These are phyloP conservation scores for Rhododendron molle DNA, from an alignment of 148 eudicot genomes.

Conservation along the genomic window DNA sequence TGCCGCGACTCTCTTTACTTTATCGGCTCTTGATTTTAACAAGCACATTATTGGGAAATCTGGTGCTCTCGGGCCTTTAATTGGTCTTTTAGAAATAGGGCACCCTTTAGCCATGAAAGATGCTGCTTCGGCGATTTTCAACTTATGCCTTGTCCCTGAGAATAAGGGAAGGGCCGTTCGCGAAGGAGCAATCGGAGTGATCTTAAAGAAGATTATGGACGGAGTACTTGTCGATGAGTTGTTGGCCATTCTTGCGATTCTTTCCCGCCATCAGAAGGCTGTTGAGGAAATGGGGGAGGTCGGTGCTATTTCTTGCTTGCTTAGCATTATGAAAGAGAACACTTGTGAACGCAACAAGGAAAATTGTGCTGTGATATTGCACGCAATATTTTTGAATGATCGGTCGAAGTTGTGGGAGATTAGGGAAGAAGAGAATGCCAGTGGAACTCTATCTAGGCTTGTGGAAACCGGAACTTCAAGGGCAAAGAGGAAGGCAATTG, in stretches of 20 bases:
- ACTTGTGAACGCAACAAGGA: conserved; percentile 17
- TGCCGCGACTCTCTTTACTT: conserved; percentile 42
- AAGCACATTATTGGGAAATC: conserved; percentile 30
- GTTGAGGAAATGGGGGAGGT: conserved; percentile 28
- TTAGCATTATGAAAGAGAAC: conserved; percentile 16
- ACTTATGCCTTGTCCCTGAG: conserved; percentile 35
- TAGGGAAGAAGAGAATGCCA: conserved; percentile 16
- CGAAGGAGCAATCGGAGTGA: conserved; percentile 39
- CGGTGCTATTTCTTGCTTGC: conserved; percentile 15
- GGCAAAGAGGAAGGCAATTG: conserved; percentile 35
- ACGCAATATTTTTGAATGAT: conserved; percentile 14
- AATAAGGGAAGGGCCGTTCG: conserved; percentile 37
- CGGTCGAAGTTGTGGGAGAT: conserved; percentile 14
- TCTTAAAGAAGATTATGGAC: conserved; percentile 35
- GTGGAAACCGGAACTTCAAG: conserved; percentile 28
- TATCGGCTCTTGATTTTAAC: conserved; percentile 49
- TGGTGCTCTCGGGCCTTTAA: conserved; percentile 41
- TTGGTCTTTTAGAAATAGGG: conserved; percentile 45
- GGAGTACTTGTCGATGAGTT: conserved; percentile 20
- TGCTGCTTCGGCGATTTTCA: conserved; percentile 43
- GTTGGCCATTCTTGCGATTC: conserved; percentile 23
- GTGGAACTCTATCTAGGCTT: conserved; percentile 14
- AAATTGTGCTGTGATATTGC: conserved; percentile 21
- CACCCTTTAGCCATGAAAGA: conserved; percentile 44
- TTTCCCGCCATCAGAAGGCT: conserved; percentile 15